Percentiles rank a stretch among this genome's conserved stretches.
phyloP scores from a whole-genome alignment of 495 filamentous ascomycete species.

The Parachaetomium inaequale region DNA sequence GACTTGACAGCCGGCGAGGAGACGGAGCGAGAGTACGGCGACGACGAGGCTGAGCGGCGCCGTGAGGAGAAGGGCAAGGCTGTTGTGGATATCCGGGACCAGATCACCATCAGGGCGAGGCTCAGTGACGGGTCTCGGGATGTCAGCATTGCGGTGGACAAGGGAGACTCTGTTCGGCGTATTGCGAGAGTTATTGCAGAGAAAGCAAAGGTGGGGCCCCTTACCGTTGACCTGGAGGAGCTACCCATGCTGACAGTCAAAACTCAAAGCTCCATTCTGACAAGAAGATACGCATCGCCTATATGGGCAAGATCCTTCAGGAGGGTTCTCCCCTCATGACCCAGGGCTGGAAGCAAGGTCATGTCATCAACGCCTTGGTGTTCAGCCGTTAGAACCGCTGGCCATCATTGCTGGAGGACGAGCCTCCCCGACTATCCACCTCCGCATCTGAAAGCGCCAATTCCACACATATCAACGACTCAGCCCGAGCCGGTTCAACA shows the following conservation, averaged over 20 bases:
- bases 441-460: background rate
- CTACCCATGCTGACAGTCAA: constrained; percentile 18
- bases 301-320: constrained; percentile 74
- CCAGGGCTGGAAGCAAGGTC: constrained; percentile 72
- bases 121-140: constrained; percentile 71
- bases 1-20: constrained; percentile 47
- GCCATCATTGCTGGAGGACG: constrained; percentile 8
- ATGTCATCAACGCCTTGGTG: constrained; percentile 78
- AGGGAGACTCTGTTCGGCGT: constrained; percentile 58
- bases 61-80: constrained; percentile 65
- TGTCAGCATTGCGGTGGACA: constrained; percentile 56
- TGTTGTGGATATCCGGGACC: constrained; percentile 45
- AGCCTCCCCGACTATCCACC: background rate
- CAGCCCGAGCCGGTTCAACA: background rate
- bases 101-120: constrained; percentile 60
- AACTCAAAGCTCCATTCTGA: constrained; percentile 43
- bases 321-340: constrained; percentile 58
- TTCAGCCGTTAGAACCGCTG: constrained; percentile 46
- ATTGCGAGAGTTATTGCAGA: constrained; percentile 61
- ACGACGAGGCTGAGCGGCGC: constrained; percentile 53
- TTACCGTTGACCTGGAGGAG: background rate
- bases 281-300: constrained; percentile 64
- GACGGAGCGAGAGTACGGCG: constrained; percentile 40
- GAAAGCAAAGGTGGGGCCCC: constrained; percentile 56
- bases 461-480: background rate